Evolutionary conservation across 2,329 filamentous ascomycete species (phyloP).

Genomic region (Aspergillus glaucus): DNA sequence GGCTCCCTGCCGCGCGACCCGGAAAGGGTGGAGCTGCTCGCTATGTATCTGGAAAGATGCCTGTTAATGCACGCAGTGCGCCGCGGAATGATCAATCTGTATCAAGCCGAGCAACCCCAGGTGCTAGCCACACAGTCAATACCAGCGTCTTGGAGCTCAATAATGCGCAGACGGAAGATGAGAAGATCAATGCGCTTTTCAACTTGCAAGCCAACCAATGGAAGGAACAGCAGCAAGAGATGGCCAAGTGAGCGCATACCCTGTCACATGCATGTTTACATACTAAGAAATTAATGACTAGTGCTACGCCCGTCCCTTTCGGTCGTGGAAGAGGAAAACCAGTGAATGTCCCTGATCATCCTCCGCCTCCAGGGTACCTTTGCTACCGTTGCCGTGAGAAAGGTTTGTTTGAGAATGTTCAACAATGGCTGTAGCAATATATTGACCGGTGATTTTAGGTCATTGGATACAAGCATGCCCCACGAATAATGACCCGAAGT

Average conservation of each 20-base stretch:
- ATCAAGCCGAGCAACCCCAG: slow-evolving; percentile 29
- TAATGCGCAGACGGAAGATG: slow-evolving; percentile 81
- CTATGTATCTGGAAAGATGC: slow-evolving; percentile 96
- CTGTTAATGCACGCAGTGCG: slow-evolving; percentile 75
- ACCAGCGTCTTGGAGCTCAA: slow-evolving; percentile 61
- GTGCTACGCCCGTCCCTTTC: slow-evolving; percentile 40
- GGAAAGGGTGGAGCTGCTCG: slow-evolving; percentile 86
- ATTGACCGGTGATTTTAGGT: slow-evolving; percentile 37
- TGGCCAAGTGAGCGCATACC: slow-evolving; percentile 61
- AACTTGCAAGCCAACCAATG: slow-evolving; percentile 84
- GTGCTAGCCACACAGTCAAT: slow-evolving; percentile 35
- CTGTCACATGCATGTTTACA: slow-evolving; percentile 1
- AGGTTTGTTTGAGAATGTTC: slow-evolving; percentile 40
- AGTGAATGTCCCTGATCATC: slow-evolving; percentile 78
- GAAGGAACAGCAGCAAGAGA: slow-evolving; percentile 86
- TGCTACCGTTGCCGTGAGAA: slow-evolving; percentile 96
- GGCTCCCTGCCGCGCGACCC: slow-evolving; percentile 74
- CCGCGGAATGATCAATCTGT: slow-evolving; percentile 58
- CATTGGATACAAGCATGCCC: slow-evolving; percentile 98
- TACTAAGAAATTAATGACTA: slow-evolving; percentile 31
- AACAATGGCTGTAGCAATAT: slow-evolving; percentile 20
- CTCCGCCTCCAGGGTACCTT: slow-evolving; percentile 87
- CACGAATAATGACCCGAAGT: slow-evolving; percentile 96
- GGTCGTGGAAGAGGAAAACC: slow-evolving; percentile 32
- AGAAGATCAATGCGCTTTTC: slow-evolving; percentile 89